These are phyloP conservation scores for Spergularia marina DNA, from an alignment of 148 eudicot species.

Conservation along the genomic window DNA sequence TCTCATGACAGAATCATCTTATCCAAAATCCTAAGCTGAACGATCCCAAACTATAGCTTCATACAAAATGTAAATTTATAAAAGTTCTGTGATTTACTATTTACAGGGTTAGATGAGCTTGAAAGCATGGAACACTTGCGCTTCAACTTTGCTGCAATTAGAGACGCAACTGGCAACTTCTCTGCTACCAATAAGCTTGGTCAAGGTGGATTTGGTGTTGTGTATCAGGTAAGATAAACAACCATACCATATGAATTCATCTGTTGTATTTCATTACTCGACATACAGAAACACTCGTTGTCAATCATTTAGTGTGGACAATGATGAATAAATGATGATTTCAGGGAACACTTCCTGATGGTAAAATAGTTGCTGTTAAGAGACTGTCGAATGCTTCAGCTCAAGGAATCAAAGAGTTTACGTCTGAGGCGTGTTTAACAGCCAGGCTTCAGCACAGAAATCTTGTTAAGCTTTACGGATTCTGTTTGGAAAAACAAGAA, in stretches of 20 bases:
- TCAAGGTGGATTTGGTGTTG: slow-evolving; percentile 32
- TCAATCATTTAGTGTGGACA: not conserved
- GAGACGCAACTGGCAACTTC: slow-evolving; percentile 24
- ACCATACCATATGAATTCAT: not conserved
- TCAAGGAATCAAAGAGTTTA: slow-evolving; percentile 21
- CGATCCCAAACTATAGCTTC: too few species aligned
- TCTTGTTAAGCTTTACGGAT: slow-evolving; percentile 25
- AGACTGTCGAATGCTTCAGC: slow-evolving; percentile 20
- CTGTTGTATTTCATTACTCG: not conserved
- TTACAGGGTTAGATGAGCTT: slow-evolving; percentile 21
- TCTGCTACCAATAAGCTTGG: slow-evolving; percentile 25
- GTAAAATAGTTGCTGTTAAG: slow-evolving; percentile 20
- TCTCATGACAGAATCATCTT: too few species aligned
- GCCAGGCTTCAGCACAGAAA: slow-evolving; percentile 30
- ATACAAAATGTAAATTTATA: too few species aligned
- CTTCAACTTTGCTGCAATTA: slow-evolving; percentile 18
- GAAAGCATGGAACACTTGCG: slow-evolving; percentile 30
- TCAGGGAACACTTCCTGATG: slow-evolving; percentile 23
- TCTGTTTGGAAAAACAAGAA: slow-evolving; percentile 19
- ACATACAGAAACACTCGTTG: not conserved
- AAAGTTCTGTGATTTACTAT: not conserved
- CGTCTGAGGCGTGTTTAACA: slow-evolving; percentile 19
- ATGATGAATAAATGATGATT: not conserved
- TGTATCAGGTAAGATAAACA: slow-evolving; percentile 21
- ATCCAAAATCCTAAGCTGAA: too few species aligned